A percentile compares a stretch with the other conserved stretches of the same genome.
Conservation (phyloP, 495 filamentous ascomycete species). For the Penicillium simplicissimum region DNA sequence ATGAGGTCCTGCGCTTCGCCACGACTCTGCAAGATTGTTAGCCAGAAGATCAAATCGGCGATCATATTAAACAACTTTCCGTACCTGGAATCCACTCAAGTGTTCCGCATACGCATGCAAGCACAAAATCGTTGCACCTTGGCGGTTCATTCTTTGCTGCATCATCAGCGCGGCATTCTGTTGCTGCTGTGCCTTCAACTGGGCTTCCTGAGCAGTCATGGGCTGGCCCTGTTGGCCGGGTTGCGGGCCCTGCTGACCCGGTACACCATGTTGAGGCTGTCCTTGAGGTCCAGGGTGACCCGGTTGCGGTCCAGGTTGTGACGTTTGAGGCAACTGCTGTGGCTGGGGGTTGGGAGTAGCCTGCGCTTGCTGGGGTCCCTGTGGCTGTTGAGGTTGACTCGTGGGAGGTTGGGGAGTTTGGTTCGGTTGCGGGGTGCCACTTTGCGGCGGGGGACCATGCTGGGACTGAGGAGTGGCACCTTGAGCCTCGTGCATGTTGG, state of each 20-base stretch:
- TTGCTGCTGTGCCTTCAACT: slow-evolving; percentile 47
- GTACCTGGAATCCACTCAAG: slow-evolving; percentile 64
- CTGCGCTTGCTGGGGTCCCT: slow-evolving; percentile 47
- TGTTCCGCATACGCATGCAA: slow-evolving; percentile 71
- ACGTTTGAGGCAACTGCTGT: slow-evolving; percentile 50
- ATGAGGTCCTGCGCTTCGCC: slow-evolving; percentile 60
- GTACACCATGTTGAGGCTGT: slow-evolving; percentile 44
- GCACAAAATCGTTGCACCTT: slow-evolving; percentile 59
- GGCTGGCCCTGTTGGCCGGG: slow-evolving; percentile 42
- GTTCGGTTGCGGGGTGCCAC: slow-evolving; percentile 53
- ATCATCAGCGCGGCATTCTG: slow-evolving; percentile 50
- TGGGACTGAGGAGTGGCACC: slow-evolving; percentile 57
- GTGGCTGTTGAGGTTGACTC: slow-evolving; percentile 43
- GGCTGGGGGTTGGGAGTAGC: slow-evolving; percentile 46
- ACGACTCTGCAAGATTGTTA: slow-evolving; percentile 46
- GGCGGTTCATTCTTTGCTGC: slow-evolving; percentile 55
- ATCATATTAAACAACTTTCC: slow-evolving; percentile 17
- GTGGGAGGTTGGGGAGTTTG: slow-evolving; percentile 45
- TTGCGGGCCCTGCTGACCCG: slow-evolving; percentile 44
- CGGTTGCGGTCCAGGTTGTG: slow-evolving; percentile 41
- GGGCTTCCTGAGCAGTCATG: slow-evolving; percentile 43
- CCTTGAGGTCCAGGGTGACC: slow-evolving; percentile 39
- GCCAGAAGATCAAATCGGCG: neutral
- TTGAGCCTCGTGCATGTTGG: slow-evolving; percentile 48
- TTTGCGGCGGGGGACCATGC: slow-evolving; percentile 47